These are phyloP conservation scores for Psilocybe subaeruginosa DNA, from an alignment of 768 basidiomycete genomes.

Conservation along the genomic window DNA sequence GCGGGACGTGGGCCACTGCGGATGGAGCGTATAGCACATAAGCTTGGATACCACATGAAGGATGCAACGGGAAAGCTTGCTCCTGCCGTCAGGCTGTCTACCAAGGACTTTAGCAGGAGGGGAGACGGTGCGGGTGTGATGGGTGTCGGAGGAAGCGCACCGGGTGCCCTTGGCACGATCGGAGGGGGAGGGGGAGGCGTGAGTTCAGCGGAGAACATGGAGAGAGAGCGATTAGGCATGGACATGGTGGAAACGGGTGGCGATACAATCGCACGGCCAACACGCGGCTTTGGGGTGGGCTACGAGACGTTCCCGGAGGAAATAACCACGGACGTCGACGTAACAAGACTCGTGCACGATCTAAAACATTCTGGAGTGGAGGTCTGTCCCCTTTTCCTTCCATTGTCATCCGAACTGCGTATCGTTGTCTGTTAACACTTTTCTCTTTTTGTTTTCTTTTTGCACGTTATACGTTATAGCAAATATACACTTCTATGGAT, in stretches of 20 bases:
- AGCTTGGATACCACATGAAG: constrained; percentile 70
- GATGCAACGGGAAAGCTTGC: constrained; percentile 64
- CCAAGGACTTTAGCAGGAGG: constrained; percentile 44
- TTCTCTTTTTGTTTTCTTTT: background rate
- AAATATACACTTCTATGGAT: constrained; percentile 75
- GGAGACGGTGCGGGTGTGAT: constrained; percentile 30
- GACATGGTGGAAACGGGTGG: constrained; percentile 38
- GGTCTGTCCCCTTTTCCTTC: constrained; percentile 32
- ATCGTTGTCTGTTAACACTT: background rate
- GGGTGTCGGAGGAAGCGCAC: constrained; percentile 17
- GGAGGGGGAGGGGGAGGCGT: background rate
- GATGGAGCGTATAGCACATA: constrained; percentile 69
- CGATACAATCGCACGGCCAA: constrained; percentile 38
- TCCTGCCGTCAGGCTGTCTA: constrained; percentile 44
- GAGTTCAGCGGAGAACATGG: constrained; percentile 37
- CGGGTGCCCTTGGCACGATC: constrained; percentile 11
- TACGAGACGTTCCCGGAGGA: constrained; percentile 61
- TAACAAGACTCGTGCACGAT: constrained; percentile 57
- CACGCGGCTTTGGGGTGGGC: constrained; percentile 46
- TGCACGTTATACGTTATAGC: constrained; percentile 35
- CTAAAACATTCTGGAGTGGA: constrained; percentile 53
- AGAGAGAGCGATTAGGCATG: constrained; percentile 40
- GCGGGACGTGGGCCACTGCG: constrained; percentile 65
- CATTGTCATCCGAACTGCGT: background rate
- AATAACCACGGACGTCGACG: constrained; percentile 62